Conservation (phyloP, 2,329 filamentous ascomycete genomes). For the Fusarium guadeloupense region DNA sequence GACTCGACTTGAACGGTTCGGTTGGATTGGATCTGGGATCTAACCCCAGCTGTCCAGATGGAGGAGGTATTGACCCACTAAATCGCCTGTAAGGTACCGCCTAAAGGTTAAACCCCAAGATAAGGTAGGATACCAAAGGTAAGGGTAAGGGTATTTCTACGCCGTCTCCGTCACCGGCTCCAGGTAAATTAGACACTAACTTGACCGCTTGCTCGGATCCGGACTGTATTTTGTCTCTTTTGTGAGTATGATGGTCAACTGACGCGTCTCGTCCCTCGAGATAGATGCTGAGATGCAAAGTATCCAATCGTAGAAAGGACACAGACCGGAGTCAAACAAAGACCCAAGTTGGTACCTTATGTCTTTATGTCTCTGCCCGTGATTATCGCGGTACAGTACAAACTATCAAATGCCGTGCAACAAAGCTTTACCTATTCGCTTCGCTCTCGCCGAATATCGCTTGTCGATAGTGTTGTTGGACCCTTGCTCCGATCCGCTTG, state of each 20-base stretch:
- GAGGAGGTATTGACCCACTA: constrained; percentile 24
- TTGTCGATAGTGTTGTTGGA: constrained; percentile 9
- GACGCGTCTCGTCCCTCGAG: no score
- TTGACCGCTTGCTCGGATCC: constrained; percentile 7
- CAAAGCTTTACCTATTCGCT: not conserved
- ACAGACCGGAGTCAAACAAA: no score
- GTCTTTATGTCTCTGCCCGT: constrained; percentile 12
- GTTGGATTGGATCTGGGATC: not conserved
- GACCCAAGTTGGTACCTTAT: no score
- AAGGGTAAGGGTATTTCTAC: constrained; percentile 13
- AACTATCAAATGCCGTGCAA: constrained; percentile 8
- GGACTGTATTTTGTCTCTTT: no score
- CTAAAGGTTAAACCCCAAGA: constrained; percentile 24
- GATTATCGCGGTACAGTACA: constrained; percentile 1
- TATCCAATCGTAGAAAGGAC: no score
- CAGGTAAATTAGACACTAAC: no score
- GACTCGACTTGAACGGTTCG: not conserved
- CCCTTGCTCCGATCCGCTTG: constrained; percentile 24
- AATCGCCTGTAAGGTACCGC: constrained; percentile 36
- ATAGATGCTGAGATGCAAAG: no score
- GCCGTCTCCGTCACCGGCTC: constrained; percentile 28
- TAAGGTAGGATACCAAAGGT: no score
- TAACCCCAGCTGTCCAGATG: not conserved
- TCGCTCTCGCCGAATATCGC: constrained; percentile 34
- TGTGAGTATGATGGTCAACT: no score